Percentiles rank a stretch among this genome's conserved stretches.
phyloP scores from a whole-genome alignment of 2,329 filamentous ascomycete genomes.

The Claviceps lovelessii region DNA sequence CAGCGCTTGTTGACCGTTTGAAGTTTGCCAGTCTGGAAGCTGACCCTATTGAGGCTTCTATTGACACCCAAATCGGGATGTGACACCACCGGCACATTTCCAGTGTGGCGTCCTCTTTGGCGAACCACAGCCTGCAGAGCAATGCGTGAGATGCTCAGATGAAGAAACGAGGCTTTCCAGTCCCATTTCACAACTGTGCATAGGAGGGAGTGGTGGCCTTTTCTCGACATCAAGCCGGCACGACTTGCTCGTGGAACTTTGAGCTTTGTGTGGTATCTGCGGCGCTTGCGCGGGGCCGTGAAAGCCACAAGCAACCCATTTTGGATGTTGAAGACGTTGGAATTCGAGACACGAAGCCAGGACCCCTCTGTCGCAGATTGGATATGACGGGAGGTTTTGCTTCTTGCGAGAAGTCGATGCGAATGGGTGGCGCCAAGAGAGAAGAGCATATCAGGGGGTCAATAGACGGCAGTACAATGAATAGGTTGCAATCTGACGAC shows the following conservation, averaged over 20 bases:
- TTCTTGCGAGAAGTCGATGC: not conserved
- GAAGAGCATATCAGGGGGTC: not conserved
- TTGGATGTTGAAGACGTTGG: not conserved
- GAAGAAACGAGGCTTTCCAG: not conserved
- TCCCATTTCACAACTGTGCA: not conserved
- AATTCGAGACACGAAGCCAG: not conserved
- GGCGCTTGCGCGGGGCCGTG: not conserved
- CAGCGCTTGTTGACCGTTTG: slow-evolving; percentile 1
- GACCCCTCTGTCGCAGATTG: not conserved
- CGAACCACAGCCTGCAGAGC: slow-evolving; percentile 15
- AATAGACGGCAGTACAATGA: not conserved
- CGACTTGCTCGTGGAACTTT: not conserved
- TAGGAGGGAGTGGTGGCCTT: not conserved
- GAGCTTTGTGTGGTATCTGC: not conserved
- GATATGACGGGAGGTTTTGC: not conserved
- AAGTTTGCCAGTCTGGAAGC: slow-evolving; percentile 3
- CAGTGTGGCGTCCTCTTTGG: slow-evolving; percentile 3
- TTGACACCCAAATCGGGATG: slow-evolving; percentile 20
- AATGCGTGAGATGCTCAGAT: not conserved
- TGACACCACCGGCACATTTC: slow-evolving; percentile 5
- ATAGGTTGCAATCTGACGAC: not conserved
- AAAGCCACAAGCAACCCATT: not conserved
- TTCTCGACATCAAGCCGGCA: not conserved
- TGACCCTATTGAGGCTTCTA: slow-evolving; percentile 20
- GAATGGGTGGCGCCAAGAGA: not conserved